A percentile compares a stretch with the other conserved stretches of the same genome.
Conservation (phyloP, 2,329 filamentous ascomycete species). For the Onygena corvina region DNA sequence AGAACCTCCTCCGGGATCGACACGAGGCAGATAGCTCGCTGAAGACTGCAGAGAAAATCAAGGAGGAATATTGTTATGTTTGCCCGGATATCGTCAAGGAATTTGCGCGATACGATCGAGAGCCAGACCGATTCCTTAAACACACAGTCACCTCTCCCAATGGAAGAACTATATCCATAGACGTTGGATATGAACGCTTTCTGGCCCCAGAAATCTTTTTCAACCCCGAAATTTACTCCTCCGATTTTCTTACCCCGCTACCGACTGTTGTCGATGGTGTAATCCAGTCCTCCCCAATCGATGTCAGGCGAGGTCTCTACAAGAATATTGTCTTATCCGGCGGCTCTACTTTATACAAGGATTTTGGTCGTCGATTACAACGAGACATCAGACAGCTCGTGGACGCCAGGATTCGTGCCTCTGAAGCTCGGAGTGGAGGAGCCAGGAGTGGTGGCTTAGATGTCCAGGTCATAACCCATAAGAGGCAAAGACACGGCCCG, state of each 20-base stretch:
- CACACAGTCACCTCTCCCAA: slow-evolving; percentile 78
- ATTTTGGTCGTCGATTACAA: slow-evolving; percentile 91
- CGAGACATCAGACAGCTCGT: slow-evolving; percentile 94
- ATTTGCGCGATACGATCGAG: slow-evolving; percentile 84
- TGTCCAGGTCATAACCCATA: slow-evolving; percentile 94
- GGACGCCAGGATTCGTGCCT: slow-evolving; percentile 82
- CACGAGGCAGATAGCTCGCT: slow-evolving; percentile 93
- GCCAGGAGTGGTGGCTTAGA: slow-evolving; percentile 89
- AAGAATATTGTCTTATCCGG: slow-evolving; percentile 99
- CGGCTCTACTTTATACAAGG: slow-evolving; percentile 94
- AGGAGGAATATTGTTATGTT: slow-evolving; percentile 97
- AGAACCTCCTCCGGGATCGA: slow-evolving; percentile 86
- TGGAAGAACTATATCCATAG: slow-evolving; percentile 71
- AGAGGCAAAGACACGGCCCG: slow-evolving; percentile 89
- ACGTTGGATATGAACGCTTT: slow-evolving; percentile 96
- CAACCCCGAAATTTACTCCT: slow-evolving; percentile 99
- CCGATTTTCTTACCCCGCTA: slow-evolving; percentile 91
- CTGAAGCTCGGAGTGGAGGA: slow-evolving; percentile 80
- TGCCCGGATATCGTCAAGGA: slow-evolving; percentile 99
- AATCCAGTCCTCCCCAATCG: slow-evolving; percentile 94
- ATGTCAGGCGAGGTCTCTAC: slow-evolving; percentile 91
- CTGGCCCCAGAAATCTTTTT: slow-evolving; percentile 98
- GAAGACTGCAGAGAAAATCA: slow-evolving; percentile 95
- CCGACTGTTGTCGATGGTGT: slow-evolving; percentile 91
- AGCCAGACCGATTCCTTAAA: slow-evolving; percentile 80